A percentile compares a stretch with the other conserved stretches of the same genome.
Evolutionary conservation across 2,329 filamentous ascomycete species (phyloP).

Genomic region (Annulohypoxylon truncatum): DNA sequence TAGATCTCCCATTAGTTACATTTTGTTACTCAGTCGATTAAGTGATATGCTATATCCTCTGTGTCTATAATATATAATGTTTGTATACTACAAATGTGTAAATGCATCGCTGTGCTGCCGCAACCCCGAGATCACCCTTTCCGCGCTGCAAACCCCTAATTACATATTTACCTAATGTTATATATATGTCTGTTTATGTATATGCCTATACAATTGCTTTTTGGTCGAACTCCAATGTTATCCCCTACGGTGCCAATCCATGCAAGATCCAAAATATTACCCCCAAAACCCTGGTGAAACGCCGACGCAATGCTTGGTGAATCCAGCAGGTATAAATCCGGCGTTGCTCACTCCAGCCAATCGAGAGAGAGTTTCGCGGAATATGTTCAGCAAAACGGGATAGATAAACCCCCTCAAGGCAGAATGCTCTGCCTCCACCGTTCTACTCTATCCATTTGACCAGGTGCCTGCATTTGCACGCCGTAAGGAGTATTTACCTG

Average conservation of each 20-base stretch:
- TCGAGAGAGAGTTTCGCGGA: background rate
- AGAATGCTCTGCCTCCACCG: conserved; percentile 51
- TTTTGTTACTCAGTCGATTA: background rate
- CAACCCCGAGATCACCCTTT: background rate
- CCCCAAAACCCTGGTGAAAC: conserved; percentile 24
- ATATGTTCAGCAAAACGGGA: background rate
- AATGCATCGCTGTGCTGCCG: conserved; percentile 12
- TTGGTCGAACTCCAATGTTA: conserved; percentile 31
- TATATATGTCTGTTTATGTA: conserved; percentile 24
- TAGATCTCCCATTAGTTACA: too few relatives aligned
- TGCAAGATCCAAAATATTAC: conserved; percentile 21
- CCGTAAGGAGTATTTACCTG: conserved; percentile 41
- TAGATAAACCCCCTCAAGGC: conserved; percentile 33
- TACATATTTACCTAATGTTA: conserved; percentile 25
- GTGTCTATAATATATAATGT: conserved; percentile 7
- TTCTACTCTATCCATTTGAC: conserved; percentile 50
- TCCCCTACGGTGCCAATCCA: conserved; percentile 22
- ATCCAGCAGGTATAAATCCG: conserved; percentile 2
- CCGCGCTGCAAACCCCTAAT: conserved; percentile 5
- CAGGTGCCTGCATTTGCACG: conserved; percentile 43
- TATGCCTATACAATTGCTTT: conserved; percentile 6
- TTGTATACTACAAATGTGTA: conserved; percentile 10
- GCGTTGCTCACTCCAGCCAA: background rate
- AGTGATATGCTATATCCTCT: background rate
- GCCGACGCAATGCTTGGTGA: conserved; percentile 35